Percentiles rank a stretch among this genome's conserved stretches.
These are phyloP conservation scores for Adansonia gregorii DNA, from an alignment of 441 rosid species.

Conservation along the genomic window DNA sequence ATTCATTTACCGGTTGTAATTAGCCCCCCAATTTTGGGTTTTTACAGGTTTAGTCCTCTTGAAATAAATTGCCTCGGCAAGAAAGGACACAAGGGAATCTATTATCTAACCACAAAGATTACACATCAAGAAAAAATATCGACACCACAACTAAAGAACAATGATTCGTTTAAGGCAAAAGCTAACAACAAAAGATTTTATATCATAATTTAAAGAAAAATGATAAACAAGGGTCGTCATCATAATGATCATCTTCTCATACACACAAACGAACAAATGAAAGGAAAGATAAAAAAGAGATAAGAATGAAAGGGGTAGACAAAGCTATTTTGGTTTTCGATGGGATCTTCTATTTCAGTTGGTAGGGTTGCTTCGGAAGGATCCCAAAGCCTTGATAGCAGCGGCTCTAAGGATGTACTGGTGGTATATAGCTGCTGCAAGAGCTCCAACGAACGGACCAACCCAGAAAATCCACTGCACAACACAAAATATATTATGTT, in stretches of 20 bases:
- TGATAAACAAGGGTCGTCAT: constrained; percentile 14
- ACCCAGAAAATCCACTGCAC: constrained; percentile 66
- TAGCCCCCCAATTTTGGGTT: too few relatives aligned
- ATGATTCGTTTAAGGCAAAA: constrained; percentile 29
- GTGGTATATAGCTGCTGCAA: constrained; percentile 59
- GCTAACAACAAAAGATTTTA: constrained; percentile 31
- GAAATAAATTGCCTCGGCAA: not conserved
- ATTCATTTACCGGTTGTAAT: too few relatives aligned
- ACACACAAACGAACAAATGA: constrained; percentile 37
- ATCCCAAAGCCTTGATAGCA: constrained; percentile 55
- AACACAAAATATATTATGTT: not conserved
- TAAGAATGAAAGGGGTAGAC: not conserved
- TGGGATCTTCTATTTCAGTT: constrained; percentile 34
- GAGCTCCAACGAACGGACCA: constrained; percentile 55
- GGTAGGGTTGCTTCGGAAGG: constrained; percentile 60
- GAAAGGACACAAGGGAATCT: not conserved
- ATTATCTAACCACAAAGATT: not conserved
- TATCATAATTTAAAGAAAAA: constrained; percentile 18
- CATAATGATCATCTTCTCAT: constrained; percentile 31
- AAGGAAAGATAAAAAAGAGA: not conserved
- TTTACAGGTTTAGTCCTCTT: too few relatives aligned
- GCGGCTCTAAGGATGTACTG: constrained; percentile 55
- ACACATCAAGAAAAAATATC: not conserved
- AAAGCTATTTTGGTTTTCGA: constrained; percentile 3
- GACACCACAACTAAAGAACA: constrained; percentile 27